Conservation (phyloP, 2,329 filamentous ascomycete species). For the Zymoseptoria passerinii region DNA sequence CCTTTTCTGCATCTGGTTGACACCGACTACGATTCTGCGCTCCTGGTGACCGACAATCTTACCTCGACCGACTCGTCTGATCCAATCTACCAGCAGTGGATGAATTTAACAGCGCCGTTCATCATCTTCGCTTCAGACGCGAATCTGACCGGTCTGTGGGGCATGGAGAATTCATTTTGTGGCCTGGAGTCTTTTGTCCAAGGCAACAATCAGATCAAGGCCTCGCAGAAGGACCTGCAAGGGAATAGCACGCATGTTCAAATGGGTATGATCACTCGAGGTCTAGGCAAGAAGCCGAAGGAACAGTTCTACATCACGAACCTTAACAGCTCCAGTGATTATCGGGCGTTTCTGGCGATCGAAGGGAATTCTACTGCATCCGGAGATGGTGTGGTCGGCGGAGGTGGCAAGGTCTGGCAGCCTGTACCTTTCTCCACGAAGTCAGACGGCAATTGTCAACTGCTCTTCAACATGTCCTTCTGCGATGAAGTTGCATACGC, state of each 20-base stretch:
- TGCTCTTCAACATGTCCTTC: slow-evolving; percentile 81
- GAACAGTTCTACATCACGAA: slow-evolving; percentile 80
- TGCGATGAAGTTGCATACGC: slow-evolving; percentile 85
- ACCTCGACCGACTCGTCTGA: slow-evolving; percentile 44
- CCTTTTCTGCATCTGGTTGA: slow-evolving; percentile 71
- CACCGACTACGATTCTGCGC: slow-evolving; percentile 67
- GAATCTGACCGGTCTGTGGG: slow-evolving; percentile 52
- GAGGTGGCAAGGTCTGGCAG: slow-evolving; percentile 69
- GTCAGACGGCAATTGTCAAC: slow-evolving; percentile 71
- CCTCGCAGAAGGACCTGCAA: slow-evolving; percentile 43
- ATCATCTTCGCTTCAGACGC: slow-evolving; percentile 66
- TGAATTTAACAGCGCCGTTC: slow-evolving; percentile 54
- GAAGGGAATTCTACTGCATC: slow-evolving; percentile 46
- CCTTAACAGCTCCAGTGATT: slow-evolving; percentile 63
- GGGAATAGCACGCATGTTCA: slow-evolving; percentile 35
- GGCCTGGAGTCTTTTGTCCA: slow-evolving; percentile 52
- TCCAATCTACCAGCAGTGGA: slow-evolving; percentile 47
- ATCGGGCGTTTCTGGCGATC: slow-evolving; percentile 64
- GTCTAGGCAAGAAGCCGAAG: slow-evolving; percentile 59
- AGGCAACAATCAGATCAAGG: slow-evolving; percentile 54
- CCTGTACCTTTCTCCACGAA: slow-evolving; percentile 68
- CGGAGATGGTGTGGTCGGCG: slow-evolving; percentile 50
- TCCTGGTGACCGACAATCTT: slow-evolving; percentile 70
- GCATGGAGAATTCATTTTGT: slow-evolving; percentile 73
- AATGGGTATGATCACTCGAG: slow-evolving; percentile 61